Conservation (phyloP, 1,284 basidiomycete species). For the Retiboletus flavoniger region DNA sequence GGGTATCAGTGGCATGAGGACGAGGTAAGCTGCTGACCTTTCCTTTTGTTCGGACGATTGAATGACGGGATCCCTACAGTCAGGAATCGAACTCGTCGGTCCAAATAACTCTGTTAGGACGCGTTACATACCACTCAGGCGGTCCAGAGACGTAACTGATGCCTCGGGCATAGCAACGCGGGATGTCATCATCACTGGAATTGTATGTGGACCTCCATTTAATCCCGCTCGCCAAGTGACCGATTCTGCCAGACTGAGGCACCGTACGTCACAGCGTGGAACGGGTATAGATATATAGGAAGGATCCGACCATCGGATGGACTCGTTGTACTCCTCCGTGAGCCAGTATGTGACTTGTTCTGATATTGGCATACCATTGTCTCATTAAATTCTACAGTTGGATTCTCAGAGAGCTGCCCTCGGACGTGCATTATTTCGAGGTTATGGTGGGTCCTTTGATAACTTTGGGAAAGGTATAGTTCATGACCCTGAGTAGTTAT, state of each 20-base stretch:
- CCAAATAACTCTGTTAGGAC: constrained; percentile 35
- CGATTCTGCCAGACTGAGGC: constrained; percentile 43
- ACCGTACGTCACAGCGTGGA: constrained; percentile 49
- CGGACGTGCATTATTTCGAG: constrained; percentile 44
- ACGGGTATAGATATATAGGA: constrained; percentile 36
- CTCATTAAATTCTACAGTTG: constrained; percentile 18
- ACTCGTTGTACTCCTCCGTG: constrained; percentile 38
- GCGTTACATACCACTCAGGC: constrained; percentile 33
- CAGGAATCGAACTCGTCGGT: constrained; percentile 43
- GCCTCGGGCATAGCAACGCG: constrained; percentile 14
- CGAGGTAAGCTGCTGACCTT: constrained; percentile 31
- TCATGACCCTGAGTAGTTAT: constrained; percentile 37
- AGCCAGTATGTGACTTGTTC: constrained; percentile 39
- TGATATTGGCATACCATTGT: not conserved
- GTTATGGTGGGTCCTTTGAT: constrained; percentile 40
- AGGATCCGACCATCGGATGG: constrained; percentile 36
- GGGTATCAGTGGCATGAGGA: constrained; percentile 36
- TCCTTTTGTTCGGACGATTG: not conserved
- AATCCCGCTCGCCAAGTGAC: constrained; percentile 10
- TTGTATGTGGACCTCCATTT: constrained; percentile 36
- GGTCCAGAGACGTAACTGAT: constrained; percentile 13
- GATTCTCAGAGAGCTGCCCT: constrained; percentile 31
- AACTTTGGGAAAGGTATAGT: not conserved
- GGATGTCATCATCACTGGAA: constrained; percentile 53
- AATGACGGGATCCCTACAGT: constrained; percentile 28